phyloP scores from a whole-genome alignment of 164 flowering plant species.

The Annona cherimola region DNA sequence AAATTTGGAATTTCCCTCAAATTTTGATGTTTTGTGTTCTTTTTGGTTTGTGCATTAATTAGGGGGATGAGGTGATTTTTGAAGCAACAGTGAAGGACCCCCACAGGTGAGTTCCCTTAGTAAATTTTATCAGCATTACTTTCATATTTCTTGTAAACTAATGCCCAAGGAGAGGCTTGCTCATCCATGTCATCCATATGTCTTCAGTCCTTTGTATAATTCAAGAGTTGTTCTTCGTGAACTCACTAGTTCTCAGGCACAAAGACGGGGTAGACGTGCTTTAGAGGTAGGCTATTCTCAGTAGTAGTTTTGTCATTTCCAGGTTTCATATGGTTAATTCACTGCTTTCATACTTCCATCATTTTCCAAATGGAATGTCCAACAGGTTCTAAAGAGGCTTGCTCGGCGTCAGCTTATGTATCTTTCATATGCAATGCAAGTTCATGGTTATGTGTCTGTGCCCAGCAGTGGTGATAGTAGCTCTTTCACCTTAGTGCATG shows the following conservation, averaged over 20 bases:
- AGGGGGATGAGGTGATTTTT: constrained; percentile 88
- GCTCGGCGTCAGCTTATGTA: constrained; percentile 71
- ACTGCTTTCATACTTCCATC: neutral
- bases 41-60: constrained; percentile 18
- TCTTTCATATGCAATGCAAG: constrained; percentile 97
- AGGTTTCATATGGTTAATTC: neutral
- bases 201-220: constrained; percentile 65
- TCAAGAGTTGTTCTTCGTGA: constrained; percentile 75
- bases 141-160: neutral
- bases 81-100: constrained; percentile 76
- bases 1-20: neutral
- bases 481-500: constrained; percentile 83
- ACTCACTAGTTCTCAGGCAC: constrained; percentile 67
- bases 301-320: neutral
- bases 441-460: constrained; percentile 74
- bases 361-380: neutral
- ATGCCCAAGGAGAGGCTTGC: neutral
- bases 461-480: constrained; percentile 29
- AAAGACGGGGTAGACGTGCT: constrained; percentile 90
- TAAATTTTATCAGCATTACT: neutral
- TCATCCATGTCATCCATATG: neutral
- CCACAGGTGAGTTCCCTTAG: constrained; percentile 42
- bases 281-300: constrained; percentile 48
- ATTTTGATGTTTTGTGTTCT: neutral
- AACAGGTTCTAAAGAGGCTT: constrained; percentile 80